Evolutionary conservation across 192 early-diverging fungal genomes (phyloP).

Genomic region (Fimicolochytrium jonesii): DNA sequence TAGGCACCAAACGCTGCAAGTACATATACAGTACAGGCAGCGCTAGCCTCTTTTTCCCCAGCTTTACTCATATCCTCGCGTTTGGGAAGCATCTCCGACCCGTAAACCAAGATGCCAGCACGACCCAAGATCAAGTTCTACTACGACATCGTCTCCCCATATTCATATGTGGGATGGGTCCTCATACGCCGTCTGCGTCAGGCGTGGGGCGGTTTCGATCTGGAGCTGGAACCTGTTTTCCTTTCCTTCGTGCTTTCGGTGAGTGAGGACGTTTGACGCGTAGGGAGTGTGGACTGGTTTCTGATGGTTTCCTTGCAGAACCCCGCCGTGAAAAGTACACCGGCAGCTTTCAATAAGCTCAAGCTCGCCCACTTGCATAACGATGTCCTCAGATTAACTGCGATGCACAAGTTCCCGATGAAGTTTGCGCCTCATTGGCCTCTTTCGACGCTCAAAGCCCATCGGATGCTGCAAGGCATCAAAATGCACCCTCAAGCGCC

Average conservation of each 20-base stretch:
- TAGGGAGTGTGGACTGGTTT: too few species aligned
- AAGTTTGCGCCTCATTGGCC: constrained; percentile 26
- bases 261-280: too few species aligned
- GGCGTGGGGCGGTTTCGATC: constrained; percentile 20
- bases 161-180: constrained; percentile 24
- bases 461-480: constrained; percentile 31
- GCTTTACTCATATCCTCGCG: too few species aligned
- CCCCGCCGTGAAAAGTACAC: constrained; percentile 13
- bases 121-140: constrained; percentile 8
- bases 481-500: background rate
- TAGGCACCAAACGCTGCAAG: too few species aligned
- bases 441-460: constrained; percentile 21
- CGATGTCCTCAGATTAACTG: constrained; percentile 6
- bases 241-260: constrained; percentile 30
- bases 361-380: constrained; percentile 33
- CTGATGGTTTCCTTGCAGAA: constrained; percentile 7
- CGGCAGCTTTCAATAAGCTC: constrained; percentile 36
- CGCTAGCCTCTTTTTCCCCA: too few species aligned
- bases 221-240: constrained; percentile 34
- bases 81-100: too few species aligned
- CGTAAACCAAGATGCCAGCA: too few species aligned
- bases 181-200: constrained; percentile 21
- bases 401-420: constrained; percentile 3
- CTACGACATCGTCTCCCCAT: constrained; percentile 32
- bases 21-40: too few species aligned